Base-by-base conservation (phyloP, 108 stramenopile species). In the Fragilariopsis cylindrus region DNA sequence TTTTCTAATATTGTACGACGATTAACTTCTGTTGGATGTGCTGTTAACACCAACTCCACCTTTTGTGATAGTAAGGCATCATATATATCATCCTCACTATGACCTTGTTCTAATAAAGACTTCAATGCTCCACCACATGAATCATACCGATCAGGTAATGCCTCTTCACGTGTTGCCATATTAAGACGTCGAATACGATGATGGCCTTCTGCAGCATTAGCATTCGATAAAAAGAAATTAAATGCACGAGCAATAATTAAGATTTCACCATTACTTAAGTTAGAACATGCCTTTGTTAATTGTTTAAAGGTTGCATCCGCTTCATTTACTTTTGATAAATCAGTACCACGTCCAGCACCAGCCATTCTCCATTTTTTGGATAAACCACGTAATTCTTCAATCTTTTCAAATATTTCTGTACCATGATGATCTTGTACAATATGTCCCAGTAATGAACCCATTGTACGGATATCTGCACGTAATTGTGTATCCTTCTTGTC, bases 1-100 rank as follows among this genome's bases (percentile, higher is more conserved):
- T 96, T 96, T 56, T 90, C 85, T 41, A 98, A 80, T 62, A 96
- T 80, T 0, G 97, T 97, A 46, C 97, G 87, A 19, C 98, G 92
- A 81, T 99, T 97, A 62, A 99, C 96, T 85, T 99, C 97, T 19
- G 98, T 98, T 3, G 98, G 98, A 67, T 99, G 98, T 8, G 98
- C 98, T 13, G 98, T 99, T 56, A 99, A 77, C 7, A 99, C 97
- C 16, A 98, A 79, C 72, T 99, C 98, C 7, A 94, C 91, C 56
- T 85, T 81, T 70, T 99, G 98, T 18, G 60, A 83, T 57, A 83
- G 72, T 8, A 98, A 71, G 13, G 92, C 84, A 16, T 96, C 81
- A 76, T 70, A 94, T 39, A 97, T 76, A 57, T 85, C 86, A 8
- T 95, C 84, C 48, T 83, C 52, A 52, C 79, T 60, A 62, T 82